These are phyloP conservation scores for Trametes cingulata DNA, from an alignment of 768 basidiomycete species.

Conservation along the genomic window DNA sequence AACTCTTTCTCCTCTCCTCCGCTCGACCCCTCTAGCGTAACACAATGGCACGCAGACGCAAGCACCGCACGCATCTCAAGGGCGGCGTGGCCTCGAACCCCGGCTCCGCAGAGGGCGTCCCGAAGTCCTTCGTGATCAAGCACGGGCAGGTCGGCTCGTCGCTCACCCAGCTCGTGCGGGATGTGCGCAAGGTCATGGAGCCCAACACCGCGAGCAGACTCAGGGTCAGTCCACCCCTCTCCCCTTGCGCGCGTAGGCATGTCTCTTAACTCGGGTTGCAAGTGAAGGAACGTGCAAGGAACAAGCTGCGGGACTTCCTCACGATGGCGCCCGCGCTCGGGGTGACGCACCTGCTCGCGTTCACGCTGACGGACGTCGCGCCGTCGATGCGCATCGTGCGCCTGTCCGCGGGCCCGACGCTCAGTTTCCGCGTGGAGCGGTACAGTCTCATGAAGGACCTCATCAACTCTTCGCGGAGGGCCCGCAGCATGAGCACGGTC, in stretches of 20 bases:
- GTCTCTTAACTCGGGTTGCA: conserved; percentile 10
- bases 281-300: conserved; percentile 81
- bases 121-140: conserved; percentile 96
- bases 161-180: conserved; percentile 85
- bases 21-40: not conserved
- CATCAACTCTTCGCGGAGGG: conserved; percentile 60
- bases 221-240: conserved; percentile 51
- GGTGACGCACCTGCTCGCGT: conserved; percentile 91
- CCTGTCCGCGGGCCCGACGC: conserved; percentile 86
- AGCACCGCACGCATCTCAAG: conserved; percentile 82
- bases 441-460: conserved; percentile 92
- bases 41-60: conserved; percentile 73
- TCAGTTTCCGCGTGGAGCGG: conserved; percentile 89
- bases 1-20: not conserved
- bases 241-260: too few relatives aligned
- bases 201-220: conserved; percentile 94
- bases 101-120: conserved; percentile 43
- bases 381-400: conserved; percentile 87
- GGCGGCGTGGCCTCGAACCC: conserved; percentile 40
- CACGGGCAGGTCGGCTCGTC: conserved; percentile 92
- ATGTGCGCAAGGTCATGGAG: conserved; percentile 95
- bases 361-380: conserved; percentile 83
- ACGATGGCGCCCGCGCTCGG: conserved; percentile 88
- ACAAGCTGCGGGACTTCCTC: conserved; percentile 92
- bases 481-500: conserved; percentile 70